These are phyloP conservation scores for Candida krabiensis DNA, from an alignment of 805 yeast genomes.

Conservation along the genomic window DNA sequence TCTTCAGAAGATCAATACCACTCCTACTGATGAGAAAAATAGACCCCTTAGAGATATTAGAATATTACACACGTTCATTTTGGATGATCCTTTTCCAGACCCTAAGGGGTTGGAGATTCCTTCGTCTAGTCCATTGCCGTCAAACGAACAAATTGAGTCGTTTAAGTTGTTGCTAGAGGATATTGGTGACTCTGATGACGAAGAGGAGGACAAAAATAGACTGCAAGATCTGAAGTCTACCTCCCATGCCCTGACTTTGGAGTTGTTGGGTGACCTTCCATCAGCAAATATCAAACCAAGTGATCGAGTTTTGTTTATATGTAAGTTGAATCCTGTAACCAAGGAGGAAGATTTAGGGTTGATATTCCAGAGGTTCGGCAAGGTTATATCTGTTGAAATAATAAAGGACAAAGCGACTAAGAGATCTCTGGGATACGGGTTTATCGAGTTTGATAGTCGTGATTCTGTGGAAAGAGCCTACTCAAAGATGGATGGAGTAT, in stretches of 20 bases:
- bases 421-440: conserved; percentile 59
- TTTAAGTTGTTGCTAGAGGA: conserved; percentile 32
- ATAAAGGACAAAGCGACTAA: conserved; percentile 48
- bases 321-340: conserved; percentile 64
- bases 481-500: conserved; percentile 56
- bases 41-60: conserved; percentile 51
- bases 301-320: conserved; percentile 61
- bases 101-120: conserved; percentile 23
- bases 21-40: conserved; percentile 37
- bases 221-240: conserved; percentile 35
- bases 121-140: conserved; percentile 37
- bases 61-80: conserved; percentile 48
- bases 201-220: conserved; percentile 19
- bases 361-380: conserved; percentile 64
- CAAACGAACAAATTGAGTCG: conserved; percentile 30
- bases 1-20: conserved; percentile 43
- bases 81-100: conserved; percentile 56
- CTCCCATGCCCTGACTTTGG: conserved; percentile 60
- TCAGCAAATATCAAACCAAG: conserved; percentile 58
- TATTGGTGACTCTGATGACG: conserved; percentile 19
- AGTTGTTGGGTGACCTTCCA: conserved; percentile 63
- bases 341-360: conserved; percentile 52
- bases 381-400: conserved; percentile 50
- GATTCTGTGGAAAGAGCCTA: conserved; percentile 62
- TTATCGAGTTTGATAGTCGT: conserved; percentile 52